Evolutionary conservation across 1,284 basidiomycete species (phyloP).

Genomic region (Ustilago loliicola): DNA sequence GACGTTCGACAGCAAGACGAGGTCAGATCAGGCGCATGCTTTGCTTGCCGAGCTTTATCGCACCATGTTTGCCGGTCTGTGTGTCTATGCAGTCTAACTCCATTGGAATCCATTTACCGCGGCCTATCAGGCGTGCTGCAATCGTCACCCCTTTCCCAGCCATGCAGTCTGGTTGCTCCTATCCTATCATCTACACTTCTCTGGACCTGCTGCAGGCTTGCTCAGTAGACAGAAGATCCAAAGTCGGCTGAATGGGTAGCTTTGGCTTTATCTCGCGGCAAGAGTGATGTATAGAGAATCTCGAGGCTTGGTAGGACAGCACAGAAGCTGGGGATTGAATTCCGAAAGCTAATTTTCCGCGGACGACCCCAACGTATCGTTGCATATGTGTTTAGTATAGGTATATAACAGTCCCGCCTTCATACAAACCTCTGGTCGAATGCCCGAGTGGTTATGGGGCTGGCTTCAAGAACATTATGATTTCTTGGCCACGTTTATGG

Average conservation of each 20-base stretch:
- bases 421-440: slow-evolving; percentile 31
- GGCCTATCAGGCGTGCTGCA: neutral
- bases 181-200: neutral
- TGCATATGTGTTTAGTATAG: slow-evolving; percentile 2
- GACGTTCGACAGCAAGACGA: neutral
- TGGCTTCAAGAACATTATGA: slow-evolving; percentile 46
- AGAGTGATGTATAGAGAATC: too few relatives aligned
- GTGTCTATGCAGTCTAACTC: neutral
- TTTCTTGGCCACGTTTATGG: slow-evolving; percentile 53
- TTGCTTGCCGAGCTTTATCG: neutral
- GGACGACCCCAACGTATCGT: neutral
- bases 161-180: neutral
- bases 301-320: too few relatives aligned
- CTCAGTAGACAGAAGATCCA: neutral
- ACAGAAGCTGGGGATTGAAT: neutral
- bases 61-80: neutral
- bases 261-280: neutral
- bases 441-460: slow-evolving; percentile 60
- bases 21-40: neutral
- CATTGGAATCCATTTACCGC: neutral
- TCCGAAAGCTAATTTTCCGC: slow-evolving; percentile 5
- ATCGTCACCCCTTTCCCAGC: neutral
- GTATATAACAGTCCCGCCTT: neutral
- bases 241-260: neutral
- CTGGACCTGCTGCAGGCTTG: too few relatives aligned